Conservation (phyloP, 768 basidiomycete genomes). For the Dendrothele bispora region DNA sequence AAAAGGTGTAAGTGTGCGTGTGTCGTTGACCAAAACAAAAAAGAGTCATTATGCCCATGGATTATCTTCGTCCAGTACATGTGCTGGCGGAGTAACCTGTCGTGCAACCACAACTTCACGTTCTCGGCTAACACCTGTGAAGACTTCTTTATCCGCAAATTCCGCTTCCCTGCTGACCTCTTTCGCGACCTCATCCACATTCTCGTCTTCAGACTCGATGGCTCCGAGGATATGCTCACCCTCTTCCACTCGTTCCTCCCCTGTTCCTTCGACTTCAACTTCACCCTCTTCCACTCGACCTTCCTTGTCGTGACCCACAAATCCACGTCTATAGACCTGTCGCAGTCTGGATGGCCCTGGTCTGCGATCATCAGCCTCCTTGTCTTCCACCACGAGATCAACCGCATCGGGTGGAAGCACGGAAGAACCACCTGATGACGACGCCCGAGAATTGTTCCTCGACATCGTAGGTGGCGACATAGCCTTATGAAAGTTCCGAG, state of each 20-base stretch:
- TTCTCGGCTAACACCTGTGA: slow-evolving; percentile 19
- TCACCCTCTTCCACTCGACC: slow-evolving; percentile 34
- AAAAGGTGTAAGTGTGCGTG: no score
- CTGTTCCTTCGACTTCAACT: slow-evolving; percentile 36
- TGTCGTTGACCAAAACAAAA: no score
- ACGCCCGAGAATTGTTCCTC: slow-evolving; percentile 28
- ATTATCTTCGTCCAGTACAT: slow-evolving; percentile 53
- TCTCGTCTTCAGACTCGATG: no score
- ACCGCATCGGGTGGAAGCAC: slow-evolving; percentile 73
- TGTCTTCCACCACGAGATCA: slow-evolving; percentile 82
- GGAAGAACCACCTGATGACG: slow-evolving; percentile 24
- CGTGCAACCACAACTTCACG: slow-evolving; percentile 27
- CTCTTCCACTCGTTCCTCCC: slow-evolving; percentile 32
- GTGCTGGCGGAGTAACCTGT: slow-evolving; percentile 44
- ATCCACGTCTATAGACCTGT: slow-evolving; percentile 55
- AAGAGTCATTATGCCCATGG: slow-evolving; percentile 56
- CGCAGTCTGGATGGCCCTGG: slow-evolving; percentile 48
- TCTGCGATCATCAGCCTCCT: slow-evolving; percentile 45
- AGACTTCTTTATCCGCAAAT: slow-evolving; percentile 21
- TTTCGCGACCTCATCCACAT: no score
- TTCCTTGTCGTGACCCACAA: slow-evolving; percentile 37
- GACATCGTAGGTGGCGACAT: slow-evolving; percentile 32
- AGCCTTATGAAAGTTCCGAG: slow-evolving; percentile 4
- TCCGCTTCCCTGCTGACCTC: slow-evolving; percentile 27
- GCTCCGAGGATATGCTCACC: slow-evolving; percentile 39